Percentiles rank a stretch among this genome's conserved stretches.
Evolutionary conservation across 495 filamentous ascomycete genomes (phyloP).

Genomic region (Penicillium manginii): DNA sequence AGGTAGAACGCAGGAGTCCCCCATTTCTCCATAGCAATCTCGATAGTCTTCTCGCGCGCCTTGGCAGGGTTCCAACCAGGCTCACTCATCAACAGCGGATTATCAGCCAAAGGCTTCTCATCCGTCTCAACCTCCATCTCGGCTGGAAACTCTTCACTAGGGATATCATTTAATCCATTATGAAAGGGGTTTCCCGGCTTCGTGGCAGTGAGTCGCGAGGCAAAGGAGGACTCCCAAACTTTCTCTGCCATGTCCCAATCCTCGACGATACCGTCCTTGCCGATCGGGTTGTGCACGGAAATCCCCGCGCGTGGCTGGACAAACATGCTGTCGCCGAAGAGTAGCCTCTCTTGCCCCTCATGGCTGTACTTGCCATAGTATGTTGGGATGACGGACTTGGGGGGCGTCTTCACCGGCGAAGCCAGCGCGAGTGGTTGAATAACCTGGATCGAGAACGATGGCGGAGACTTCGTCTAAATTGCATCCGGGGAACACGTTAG

Average conservation of each 20-base stretch:
- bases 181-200: constrained; percentile 65
- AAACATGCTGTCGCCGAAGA: constrained; percentile 88
- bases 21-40: constrained; percentile 95
- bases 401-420: constrained; percentile 97
- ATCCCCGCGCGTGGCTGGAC: constrained; percentile 74
- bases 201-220: constrained; percentile 71
- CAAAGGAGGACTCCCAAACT: constrained; percentile 88
- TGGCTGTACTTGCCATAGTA: constrained; percentile 72
- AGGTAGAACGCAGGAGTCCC: constrained; percentile 92
- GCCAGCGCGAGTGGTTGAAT: constrained; percentile 85
- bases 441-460: constrained; percentile 94
- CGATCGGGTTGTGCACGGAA: constrained; percentile 88
- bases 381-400: constrained; percentile 88
- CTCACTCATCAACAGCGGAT: constrained; percentile 92
- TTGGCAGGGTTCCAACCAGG: constrained; percentile 89
- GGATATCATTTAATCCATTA: constrained; percentile 75
- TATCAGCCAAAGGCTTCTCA: constrained; percentile 83
- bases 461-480: constrained; percentile 91
- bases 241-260: constrained; percentile 93
- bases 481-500: neutral
- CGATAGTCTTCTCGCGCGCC: constrained; percentile 86
- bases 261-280: constrained; percentile 85
- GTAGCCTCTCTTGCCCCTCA: constrained; percentile 58
- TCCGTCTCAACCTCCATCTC: constrained; percentile 71
- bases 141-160: constrained; percentile 61